These are phyloP conservation scores for Malbranchea cinnamomea DNA, from an alignment of 2,329 filamentous ascomycete species.

Conservation along the genomic window DNA sequence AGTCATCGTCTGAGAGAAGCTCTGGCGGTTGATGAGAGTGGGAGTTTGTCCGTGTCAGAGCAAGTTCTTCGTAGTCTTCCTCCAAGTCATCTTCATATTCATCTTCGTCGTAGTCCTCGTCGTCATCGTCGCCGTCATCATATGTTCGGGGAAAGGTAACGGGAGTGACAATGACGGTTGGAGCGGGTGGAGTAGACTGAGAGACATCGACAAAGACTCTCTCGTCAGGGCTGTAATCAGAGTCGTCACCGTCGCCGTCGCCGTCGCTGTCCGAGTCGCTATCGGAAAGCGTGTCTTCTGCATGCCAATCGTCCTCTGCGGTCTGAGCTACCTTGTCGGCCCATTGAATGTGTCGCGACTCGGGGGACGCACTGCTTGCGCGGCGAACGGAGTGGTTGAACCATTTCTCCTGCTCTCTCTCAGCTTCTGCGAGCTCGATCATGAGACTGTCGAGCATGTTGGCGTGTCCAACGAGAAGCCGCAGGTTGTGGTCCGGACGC, in stretches of 20 bases:
- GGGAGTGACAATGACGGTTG: conserved; percentile 4
- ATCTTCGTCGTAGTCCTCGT: conserved; percentile 17
- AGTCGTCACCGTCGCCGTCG: conserved; percentile 17
- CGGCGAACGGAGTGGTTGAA: conserved; percentile 90
- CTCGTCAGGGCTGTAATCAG: conserved; percentile 36
- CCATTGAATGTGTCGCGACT: conserved; percentile 69
- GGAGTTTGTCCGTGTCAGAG: conserved; percentile 53
- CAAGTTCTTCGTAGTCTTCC: conserved; percentile 46
- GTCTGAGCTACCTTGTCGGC: conserved; percentile 65
- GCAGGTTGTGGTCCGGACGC: conserved; percentile 83
- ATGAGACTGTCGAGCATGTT: conserved; percentile 95
- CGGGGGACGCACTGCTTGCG: conserved; percentile 36
- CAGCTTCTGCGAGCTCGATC: conserved; percentile 79
- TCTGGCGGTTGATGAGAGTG: conserved; percentile 51
- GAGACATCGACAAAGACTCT: conserved; percentile 6
- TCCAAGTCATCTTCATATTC: conserved; percentile 7
- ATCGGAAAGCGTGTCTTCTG: conserved; percentile 44
- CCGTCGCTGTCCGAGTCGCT: conserved; percentile 34
- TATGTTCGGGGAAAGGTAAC: neutral
- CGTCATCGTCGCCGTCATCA: conserved; percentile 31
- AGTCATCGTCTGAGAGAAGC: conserved; percentile 47
- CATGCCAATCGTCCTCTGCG: conserved; percentile 53
- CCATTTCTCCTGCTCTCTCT: conserved; percentile 91
- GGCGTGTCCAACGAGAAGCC: conserved; percentile 90
- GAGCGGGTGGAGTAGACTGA: conserved; percentile 1